A percentile compares a stretch with the other conserved stretches of the same genome.
Conservation (phyloP, 2,329 filamentous ascomycete species). For the Colletotrichum camelliae region DNA sequence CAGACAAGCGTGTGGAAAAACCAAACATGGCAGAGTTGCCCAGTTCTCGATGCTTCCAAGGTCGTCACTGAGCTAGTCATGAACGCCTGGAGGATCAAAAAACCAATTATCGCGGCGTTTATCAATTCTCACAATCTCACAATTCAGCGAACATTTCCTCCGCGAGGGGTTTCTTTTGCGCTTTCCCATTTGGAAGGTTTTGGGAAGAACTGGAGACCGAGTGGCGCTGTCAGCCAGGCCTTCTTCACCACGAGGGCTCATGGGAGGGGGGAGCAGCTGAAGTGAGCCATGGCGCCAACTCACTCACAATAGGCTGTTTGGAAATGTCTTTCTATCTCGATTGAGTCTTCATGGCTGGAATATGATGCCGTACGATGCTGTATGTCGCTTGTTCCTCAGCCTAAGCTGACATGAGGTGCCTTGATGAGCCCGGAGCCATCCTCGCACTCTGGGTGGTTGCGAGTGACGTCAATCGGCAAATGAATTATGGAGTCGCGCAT, state of each 20-base stretch:
- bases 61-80: not conserved
- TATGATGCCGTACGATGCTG: not conserved
- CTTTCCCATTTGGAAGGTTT: not conserved
- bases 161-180: not conserved
- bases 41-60: not conserved
- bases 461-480: not conserved
- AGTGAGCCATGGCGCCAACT: not conserved
- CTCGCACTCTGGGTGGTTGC: not conserved
- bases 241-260: not conserved
- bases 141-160: not conserved
- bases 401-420: not conserved
- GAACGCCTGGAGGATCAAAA: not conserved
- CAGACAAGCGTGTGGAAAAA: not conserved
- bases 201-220: not conserved
- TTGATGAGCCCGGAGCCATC: not conserved
- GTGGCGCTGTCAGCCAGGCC: not conserved
- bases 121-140: not conserved
- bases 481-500: not conserved
- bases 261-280: not conserved
- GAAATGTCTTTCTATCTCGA: not conserved
- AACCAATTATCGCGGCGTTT: not conserved
- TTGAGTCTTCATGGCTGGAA: not conserved
- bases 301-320: not conserved
- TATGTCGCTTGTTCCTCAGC: not conserved
- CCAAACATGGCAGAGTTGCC: not conserved